Evolutionary conservation across 345 rosid species (phyloP).

Genomic region (Carallia pectinifolia): DNA sequence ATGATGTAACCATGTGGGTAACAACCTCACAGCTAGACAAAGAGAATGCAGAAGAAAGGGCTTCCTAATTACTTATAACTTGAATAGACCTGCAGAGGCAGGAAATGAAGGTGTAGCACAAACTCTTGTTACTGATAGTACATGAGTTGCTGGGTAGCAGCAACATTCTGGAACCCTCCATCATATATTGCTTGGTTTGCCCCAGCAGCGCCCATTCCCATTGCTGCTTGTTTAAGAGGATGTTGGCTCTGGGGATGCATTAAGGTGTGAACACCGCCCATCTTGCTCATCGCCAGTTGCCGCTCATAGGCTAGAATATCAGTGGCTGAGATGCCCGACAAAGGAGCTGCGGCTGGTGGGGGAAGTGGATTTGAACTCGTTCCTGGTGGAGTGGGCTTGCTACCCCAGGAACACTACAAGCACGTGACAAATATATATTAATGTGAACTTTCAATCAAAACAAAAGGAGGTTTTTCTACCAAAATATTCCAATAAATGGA

Average conservation of each 20-base stretch:
- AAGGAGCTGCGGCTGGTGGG: constrained; percentile 66
- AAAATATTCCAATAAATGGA: neutral
- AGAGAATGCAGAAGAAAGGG: constrained; percentile 15
- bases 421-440: neutral
- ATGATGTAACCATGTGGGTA: constrained; percentile 1
- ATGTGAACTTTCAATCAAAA: neutral
- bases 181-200: constrained; percentile 90
- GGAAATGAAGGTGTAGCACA: constrained; percentile 23
- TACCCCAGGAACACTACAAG: constrained; percentile 94
- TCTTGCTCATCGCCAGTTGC: constrained; percentile 76
- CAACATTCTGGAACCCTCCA: constrained; percentile 82
- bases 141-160: constrained; percentile 89
- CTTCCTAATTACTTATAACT: constrained; percentile 30
- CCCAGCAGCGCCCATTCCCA: constrained; percentile 82
- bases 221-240: constrained; percentile 75
- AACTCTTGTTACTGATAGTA: constrained; percentile 65
- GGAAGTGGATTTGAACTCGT: constrained; percentile 93
- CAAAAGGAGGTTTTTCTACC: neutral
- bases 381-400: constrained; percentile 86
- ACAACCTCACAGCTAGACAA: constrained; percentile 23
- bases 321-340: constrained; percentile 67
- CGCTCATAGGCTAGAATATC: constrained; percentile 79
- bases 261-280: constrained; percentile 71
- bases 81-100: constrained; percentile 39
- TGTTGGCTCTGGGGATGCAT: constrained; percentile 89